These are phyloP conservation scores for Aspergillus bombycis DNA, from an alignment of 2,329 filamentous ascomycete genomes.

Conservation along the genomic window DNA sequence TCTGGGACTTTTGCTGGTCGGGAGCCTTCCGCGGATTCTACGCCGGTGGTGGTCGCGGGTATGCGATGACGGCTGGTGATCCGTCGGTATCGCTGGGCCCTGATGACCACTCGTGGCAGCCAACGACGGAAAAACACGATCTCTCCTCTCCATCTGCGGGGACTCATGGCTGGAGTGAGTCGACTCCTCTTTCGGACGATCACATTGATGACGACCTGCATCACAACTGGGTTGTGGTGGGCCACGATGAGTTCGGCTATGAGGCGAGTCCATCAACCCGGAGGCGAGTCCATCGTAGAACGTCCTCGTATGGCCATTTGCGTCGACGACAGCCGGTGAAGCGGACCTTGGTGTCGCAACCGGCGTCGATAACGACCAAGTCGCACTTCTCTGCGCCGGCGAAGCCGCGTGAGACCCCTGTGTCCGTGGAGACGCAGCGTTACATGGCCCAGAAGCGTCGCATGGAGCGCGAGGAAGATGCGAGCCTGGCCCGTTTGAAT, in stretches of 20 bases:
- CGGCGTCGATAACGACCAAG: slow-evolving; percentile 29
- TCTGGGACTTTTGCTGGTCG: slow-evolving; percentile 80
- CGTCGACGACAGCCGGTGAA: slow-evolving; percentile 27
- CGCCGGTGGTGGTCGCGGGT: slow-evolving; percentile 77
- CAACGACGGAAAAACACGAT: slow-evolving; percentile 25
- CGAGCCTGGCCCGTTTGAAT: slow-evolving; percentile 78
- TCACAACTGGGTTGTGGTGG: slow-evolving; percentile 72
- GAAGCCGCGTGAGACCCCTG: slow-evolving; percentile 36
- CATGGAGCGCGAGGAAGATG: slow-evolving; percentile 77
- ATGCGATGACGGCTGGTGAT: slow-evolving; percentile 54
- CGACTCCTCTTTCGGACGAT: slow-evolving; percentile 56
- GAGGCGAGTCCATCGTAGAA: not conserved
- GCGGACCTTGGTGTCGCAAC: slow-evolving; percentile 22
- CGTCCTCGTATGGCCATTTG: slow-evolving; percentile 21
- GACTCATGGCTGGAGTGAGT: slow-evolving; percentile 20
- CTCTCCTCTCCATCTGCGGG: slow-evolving; percentile 31
- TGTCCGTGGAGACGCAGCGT: slow-evolving; percentile 66
- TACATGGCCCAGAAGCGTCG: slow-evolving; percentile 72
- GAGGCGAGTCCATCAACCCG: slow-evolving; percentile 18
- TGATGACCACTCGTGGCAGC: slow-evolving; percentile 10
- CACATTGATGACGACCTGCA: slow-evolving; percentile 60
- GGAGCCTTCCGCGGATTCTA: slow-evolving; percentile 80
- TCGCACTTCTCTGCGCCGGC: slow-evolving; percentile 28
- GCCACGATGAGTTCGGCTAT: slow-evolving; percentile 23
- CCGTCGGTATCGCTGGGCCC: not conserved